Conservation (phyloP, 805 yeast species). For the Ogataea paraovalis region DNA sequence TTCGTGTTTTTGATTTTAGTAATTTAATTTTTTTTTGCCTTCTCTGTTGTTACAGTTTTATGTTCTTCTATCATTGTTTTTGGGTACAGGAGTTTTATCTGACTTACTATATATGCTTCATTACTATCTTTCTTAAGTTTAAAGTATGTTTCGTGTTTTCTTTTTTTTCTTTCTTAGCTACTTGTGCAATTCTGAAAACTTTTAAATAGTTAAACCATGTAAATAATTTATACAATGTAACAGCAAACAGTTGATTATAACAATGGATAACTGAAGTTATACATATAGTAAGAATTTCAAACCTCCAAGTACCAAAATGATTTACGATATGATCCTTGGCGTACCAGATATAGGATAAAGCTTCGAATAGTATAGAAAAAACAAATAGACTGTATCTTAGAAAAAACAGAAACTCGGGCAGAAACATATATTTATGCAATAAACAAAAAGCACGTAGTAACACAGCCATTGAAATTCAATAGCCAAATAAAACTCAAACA, state of each 20-base stretch:
- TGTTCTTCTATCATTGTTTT: background rate
- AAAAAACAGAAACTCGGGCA: background rate
- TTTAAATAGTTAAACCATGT: too few species aligned
- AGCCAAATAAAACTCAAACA: background rate
- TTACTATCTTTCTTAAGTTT: background rate
- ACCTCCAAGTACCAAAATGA: background rate
- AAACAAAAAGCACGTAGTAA: too few species aligned
- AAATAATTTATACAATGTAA: too few species aligned
- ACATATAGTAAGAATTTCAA: too few species aligned
- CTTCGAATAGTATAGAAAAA: background rate
- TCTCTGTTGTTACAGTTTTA: background rate
- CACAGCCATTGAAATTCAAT: background rate
- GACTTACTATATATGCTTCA: background rate
- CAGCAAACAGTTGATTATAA: too few species aligned
- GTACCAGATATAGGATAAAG: background rate
- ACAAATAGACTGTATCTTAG: background rate
- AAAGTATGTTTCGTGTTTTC: background rate
- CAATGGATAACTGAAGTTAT: too few species aligned
- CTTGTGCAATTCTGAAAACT: background rate
- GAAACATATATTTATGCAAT: background rate
- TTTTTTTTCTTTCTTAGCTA: background rate
- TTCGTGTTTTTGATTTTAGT: background rate
- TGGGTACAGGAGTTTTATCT: constrained; percentile 4
- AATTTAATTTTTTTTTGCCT: background rate
- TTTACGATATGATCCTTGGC: background rate